Evolutionary conservation across 768 basidiomycete species (phyloP).

Genomic region (Myochromella boudieri): DNA sequence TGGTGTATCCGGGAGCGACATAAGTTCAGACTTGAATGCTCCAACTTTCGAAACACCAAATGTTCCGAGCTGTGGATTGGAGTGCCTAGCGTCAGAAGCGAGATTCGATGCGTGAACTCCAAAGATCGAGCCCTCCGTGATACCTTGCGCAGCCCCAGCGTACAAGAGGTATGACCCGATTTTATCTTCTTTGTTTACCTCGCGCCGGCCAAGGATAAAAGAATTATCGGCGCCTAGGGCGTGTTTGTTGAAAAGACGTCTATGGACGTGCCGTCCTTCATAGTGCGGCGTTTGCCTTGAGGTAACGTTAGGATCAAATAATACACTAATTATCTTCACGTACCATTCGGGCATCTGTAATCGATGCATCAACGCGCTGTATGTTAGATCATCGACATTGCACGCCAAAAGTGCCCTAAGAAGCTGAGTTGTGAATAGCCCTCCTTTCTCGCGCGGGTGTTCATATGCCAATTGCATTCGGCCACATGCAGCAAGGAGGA

Average conservation of each 20-base stretch:
- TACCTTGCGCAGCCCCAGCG: slow-evolving; percentile 32
- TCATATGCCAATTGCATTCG: slow-evolving; percentile 33
- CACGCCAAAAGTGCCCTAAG: slow-evolving; percentile 22
- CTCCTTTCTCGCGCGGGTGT: slow-evolving; percentile 20
- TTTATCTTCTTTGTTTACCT: slow-evolving; percentile 4
- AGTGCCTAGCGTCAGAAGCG: slow-evolving; percentile 10
- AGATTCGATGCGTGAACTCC: slow-evolving; percentile 26
- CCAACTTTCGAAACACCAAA: slow-evolving; percentile 21
- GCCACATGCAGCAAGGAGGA: slow-evolving; percentile 44
- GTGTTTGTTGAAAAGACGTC: slow-evolving; percentile 31
- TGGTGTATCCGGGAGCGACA: neutral
- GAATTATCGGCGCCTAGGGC: slow-evolving; percentile 25
- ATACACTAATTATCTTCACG: slow-evolving; percentile 1
- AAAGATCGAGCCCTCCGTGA: slow-evolving; percentile 26
- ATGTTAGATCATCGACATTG: slow-evolving; percentile 27
- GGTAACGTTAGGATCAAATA: neutral
- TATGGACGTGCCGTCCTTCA: slow-evolving; percentile 30
- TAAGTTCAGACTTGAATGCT: slow-evolving; percentile 21
- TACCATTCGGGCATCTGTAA: slow-evolving; percentile 29
- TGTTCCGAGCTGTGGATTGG: slow-evolving; percentile 22
- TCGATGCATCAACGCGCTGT: slow-evolving; percentile 31
- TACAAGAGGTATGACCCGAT: slow-evolving; percentile 21
- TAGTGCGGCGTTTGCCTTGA: slow-evolving; percentile 35
- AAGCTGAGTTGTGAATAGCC: slow-evolving; percentile 32
- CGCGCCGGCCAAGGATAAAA: slow-evolving; percentile 24